Percentiles rank a stretch among this genome's conserved stretches.
These are phyloP conservation scores for Trametes hirsuta DNA, from an alignment of 1,284 basidiomycete species.

Conservation along the genomic window DNA sequence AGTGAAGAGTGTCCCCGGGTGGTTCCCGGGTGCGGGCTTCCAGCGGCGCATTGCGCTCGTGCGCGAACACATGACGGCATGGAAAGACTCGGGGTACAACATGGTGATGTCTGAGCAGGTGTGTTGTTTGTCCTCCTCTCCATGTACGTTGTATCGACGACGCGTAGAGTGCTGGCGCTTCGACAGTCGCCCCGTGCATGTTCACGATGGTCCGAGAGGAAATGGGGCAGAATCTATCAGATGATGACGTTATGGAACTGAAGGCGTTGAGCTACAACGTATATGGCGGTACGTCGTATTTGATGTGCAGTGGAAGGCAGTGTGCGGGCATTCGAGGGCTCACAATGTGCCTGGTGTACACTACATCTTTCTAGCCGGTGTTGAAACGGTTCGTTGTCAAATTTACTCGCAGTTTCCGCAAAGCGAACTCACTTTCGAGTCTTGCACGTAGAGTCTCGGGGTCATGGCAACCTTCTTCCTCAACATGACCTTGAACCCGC, in stretches of 20 bases:
- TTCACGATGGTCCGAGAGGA: background rate
- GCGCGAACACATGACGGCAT: conserved; percentile 1
- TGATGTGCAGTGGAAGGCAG: background rate
- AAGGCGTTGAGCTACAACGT: conserved; percentile 17
- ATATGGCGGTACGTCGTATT: conserved; percentile 20
- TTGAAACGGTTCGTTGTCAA: conserved; percentile 25
- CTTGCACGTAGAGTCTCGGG: conserved; percentile 1
- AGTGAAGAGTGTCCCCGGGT: conserved; percentile 23
- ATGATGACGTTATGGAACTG: conserved; percentile 23
- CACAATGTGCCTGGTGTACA: no score
- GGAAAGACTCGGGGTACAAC: conserved; percentile 17
- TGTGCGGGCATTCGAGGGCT: no score
- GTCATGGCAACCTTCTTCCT: conserved; percentile 16
- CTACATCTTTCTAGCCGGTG: conserved; percentile 18
- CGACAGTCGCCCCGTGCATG: background rate
- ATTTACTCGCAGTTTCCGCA: no score
- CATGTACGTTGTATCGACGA: background rate
- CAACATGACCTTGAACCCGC: conserved; percentile 17
- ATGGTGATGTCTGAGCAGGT: conserved; percentile 23
- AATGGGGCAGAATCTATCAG: no score
- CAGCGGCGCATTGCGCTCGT: conserved; percentile 18
- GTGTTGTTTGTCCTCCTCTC: background rate
- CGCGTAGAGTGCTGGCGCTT: background rate
- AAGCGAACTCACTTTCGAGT: no score
- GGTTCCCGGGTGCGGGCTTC: conserved; percentile 25